Evolutionary conservation across 2,329 filamentous ascomycete genomes (phyloP), one percentile per base, ranked within the genome.

Genomic region (Orbilia oligospora): DNA sequence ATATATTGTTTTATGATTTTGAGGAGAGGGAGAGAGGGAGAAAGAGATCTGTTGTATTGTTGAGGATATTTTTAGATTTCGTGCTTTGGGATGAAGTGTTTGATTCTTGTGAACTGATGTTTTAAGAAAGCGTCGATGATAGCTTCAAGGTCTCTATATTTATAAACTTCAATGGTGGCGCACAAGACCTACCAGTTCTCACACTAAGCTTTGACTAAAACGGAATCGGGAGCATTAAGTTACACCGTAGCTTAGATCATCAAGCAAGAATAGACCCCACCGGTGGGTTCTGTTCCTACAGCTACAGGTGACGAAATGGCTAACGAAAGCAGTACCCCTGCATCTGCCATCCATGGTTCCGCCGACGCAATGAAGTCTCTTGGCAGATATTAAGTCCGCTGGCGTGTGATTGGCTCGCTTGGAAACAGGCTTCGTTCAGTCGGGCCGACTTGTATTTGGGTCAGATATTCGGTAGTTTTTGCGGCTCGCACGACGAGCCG

Each of bases 361-460:
- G 8, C 63, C 70, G 70, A 67, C 38, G 10, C 16, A 14, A 9
- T 36, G 33, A 30, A 67, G 55, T n/a, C 5, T 30, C 72, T 76
- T 76, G 56, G 72, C 65, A 41, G 44, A 16, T 38, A 16, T 71
- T 71, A 76, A 76, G 24, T 76, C 72, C 72, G 72, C 5, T 9
- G 49, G 16, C 2, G 1, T 53, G 10, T 66, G 36, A 67, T 67
- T 76, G 65, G 72, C 66, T 71, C 65, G 72, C 65, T 71, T 70
- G 53, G 16, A 18, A 14, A 56, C 27, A 38, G 5, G 33, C 6
- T 10, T 27, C 10, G 8, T 48, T 5, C n/a, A 71, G 71, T 75
- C 71, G 71, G 71, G 5, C 49, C 48, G 56, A 76, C 30, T 66
- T 66, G 1, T 55, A 8, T 36, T 8, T 3, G 27, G 27, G 27